Percentiles rank a stretch among this genome's conserved stretches.
phyloP scores from a whole-genome alignment of 140 eudicot species.

The Eryngium alpinum region DNA sequence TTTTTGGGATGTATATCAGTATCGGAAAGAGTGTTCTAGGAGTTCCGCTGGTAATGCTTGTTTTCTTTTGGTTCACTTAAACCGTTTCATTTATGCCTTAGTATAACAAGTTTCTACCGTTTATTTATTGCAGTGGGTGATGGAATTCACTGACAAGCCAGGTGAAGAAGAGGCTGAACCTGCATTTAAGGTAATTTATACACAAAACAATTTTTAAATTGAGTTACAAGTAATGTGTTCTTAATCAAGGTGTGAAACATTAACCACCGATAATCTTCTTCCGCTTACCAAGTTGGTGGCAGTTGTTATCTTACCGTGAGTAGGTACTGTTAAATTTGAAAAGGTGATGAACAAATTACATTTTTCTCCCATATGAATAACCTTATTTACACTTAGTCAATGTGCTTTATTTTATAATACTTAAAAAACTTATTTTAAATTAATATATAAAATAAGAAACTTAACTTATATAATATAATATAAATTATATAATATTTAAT shows the following conservation, averaged over 20 bases:
- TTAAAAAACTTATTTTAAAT: too few relatives aligned
- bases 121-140: slow-evolving; percentile 62
- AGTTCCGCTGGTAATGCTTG: slow-evolving; percentile 69
- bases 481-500: too few relatives aligned
- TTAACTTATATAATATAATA: too few relatives aligned
- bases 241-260: not conserved
- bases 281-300: too few relatives aligned
- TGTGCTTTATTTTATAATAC: too few relatives aligned
- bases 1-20: slow-evolving; percentile 43
- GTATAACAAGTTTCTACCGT: not conserved
- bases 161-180: slow-evolving; percentile 92
- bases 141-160: slow-evolving; percentile 79
- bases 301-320: too few relatives aligned
- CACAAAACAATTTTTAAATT: not conserved
- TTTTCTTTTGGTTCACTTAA: slow-evolving; percentile 13
- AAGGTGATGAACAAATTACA: too few relatives aligned
- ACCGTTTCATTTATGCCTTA: not conserved
- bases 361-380: too few relatives aligned
- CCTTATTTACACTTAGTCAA: too few relatives aligned
- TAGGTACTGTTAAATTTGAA: too few relatives aligned
- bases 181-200: slow-evolving; percentile 71
- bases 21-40: slow-evolving; percentile 89
- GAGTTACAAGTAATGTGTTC: not conserved
- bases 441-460: too few relatives aligned
- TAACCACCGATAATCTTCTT: too few relatives aligned